Evolutionary conservation across 306 rosid species (phyloP), one percentile per base, ranked within the genome.

Genomic region (Castanospermum australe): DNA sequence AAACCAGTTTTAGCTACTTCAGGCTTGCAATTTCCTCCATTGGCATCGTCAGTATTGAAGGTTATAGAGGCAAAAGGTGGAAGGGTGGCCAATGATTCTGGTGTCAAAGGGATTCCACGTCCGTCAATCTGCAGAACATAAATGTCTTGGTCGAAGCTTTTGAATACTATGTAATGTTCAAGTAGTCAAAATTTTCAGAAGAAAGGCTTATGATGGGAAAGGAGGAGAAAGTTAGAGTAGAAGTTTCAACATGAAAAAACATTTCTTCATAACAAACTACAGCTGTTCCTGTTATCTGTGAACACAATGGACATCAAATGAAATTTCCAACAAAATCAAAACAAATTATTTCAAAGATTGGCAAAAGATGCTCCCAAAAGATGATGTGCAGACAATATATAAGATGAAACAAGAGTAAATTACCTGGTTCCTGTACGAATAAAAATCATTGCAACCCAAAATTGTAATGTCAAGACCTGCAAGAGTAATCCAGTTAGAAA

Each of bases 1-100:
- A 95, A 81, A 83, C 99, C 99, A 73, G 99, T 95, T 89, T 95
- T 95, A 61, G 99, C 98, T 55, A 95, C 98, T 89, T 95, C 99
- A 67, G 98, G 99, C 84, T 84, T 91, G 89, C 90, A 72, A 60
- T 77, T 76, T 73, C 75, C 92, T 36, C 79, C 94, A 81, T 71
- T 75, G 64, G 88, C 88, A 67, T 90, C 93, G 83, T 84, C 98
- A 5, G 84, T 81, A 71, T 93, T 95, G 81, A 91, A 91, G 71
- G 97, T 87, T 79, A 95, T 95, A 11, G 96, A 84, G 57, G 94
- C 82, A 89, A 93, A 95, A 39, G 97, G 87, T 5, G 98, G 97
- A 84, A 93, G 85, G 41, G 90, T 8, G 83, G 94, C 98, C 89
- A 95, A 84, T 22, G 98, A 83, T 35, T 93, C 98, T 17, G 98